Base-by-base conservation (phyloP, 2,329 filamentous ascomycete genomes). In the Diaporthe australafricana region DNA sequence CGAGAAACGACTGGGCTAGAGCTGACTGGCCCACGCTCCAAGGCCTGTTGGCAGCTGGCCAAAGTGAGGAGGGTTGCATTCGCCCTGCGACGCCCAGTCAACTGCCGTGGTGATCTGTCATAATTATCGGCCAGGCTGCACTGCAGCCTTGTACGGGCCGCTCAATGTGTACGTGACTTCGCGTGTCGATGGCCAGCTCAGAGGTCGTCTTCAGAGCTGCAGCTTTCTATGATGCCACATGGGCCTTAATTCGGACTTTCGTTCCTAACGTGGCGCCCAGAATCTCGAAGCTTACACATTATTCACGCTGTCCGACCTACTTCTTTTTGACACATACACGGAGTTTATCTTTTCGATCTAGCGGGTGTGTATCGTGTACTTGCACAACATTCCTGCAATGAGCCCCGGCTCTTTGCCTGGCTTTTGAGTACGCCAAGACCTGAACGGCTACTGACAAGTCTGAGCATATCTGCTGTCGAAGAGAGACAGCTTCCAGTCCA, bases 61-160 rank as follows among this genome's bases (percentile, higher is more conserved):
- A 47, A 65, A 47, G 27, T 6, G 45, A 48, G 35, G 48, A 70
- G 50, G 17, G 70, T 72, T 72, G 70, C 70, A 72, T 72, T 67
- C 52, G 57, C 57, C 50, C 68, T 72, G 50, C 70, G 52, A 45
- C 53, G 27, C 52, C 56, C 60, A 66, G 66, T 48, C 72, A 73
- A 73, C 70, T 73, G 72, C 72, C 72, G 72, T 67, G 52, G 16
- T 72, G 72, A 73, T 62, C 57, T 69, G 42, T 73, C 72, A 73
- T 73, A 68, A 68, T 69, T 27, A 60, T 42, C 53, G 56, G 53
- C 42, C 47, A 69, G 53, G 22, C 53, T 72, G 72, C 66, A 65
- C 68, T 72, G 68, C 68, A 67, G 71, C 25, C 52, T 70, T 67
- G 62, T 67, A 56, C 56, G 53, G 68, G 52, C 4, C 45, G 48